Evolutionary conservation across 2,329 filamentous ascomycete genomes (phyloP), one percentile per base, ranked within the genome.

Genomic region (Magnaporthiopsis poae): DNA sequence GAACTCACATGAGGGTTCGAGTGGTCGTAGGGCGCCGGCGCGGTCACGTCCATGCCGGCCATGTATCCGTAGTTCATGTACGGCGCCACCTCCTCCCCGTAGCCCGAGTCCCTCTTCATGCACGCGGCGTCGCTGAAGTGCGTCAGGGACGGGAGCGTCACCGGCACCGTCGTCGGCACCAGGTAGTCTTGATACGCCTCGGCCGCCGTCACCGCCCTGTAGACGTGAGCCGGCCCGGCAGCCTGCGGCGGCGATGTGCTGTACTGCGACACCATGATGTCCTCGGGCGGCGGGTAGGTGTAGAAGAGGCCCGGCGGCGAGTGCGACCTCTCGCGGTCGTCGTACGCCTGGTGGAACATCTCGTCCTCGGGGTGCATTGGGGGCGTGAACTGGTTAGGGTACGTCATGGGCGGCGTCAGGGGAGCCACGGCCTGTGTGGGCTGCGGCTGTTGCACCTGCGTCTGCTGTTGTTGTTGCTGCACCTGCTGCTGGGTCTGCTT

Each of bases 1-100:
- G 79, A 79, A 88, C 86, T 89, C 88, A 92, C 90, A 86, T 90
- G 88, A 83, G 88, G 85, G 78, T 86, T 84, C 76, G 86, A 85
- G 71, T 87, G 81, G 75, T 89, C 85, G 80, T 90, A 91, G 33
- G 84, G 80, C 71, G 85, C 82, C 67, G 81, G 79, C 68, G 81
- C 78, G 74, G 82, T 82, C 71, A 89, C 84, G 71, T 90, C 88
- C 74, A 90, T 84, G 64, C 82, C 81, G 67, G 84, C 81, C 76
- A 89, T 82, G 71, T 87, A 88, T 70, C 82, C 80, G 75, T 91
- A 91, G 78, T 80, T 84, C 78, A 90, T 85, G 35, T 88, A 90
- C 7, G 88, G 84, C 70, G 83, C 85, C 74, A 90, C 82, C 69
- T 84, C 82, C 71, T 88, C 86, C 70, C 82, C 81, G 67, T 80